Percentiles rank a stretch among this genome's conserved stretches.
phyloP scores from a whole-genome alignment of 495 filamentous ascomycete genomes.

The Podospora didyma region DNA sequence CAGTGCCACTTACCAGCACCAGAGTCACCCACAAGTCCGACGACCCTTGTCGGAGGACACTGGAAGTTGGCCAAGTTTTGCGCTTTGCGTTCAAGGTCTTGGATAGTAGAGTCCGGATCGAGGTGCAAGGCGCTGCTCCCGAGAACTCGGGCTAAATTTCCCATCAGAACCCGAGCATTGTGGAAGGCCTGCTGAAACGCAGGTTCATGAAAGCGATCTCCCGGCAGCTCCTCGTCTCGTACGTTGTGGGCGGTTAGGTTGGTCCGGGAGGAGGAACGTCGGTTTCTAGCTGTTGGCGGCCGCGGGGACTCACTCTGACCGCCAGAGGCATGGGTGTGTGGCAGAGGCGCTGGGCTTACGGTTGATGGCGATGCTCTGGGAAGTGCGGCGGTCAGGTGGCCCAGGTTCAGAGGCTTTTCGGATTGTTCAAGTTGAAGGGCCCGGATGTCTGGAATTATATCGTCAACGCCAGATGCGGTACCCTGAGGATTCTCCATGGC shows the following conservation, averaged over 20 bases:
- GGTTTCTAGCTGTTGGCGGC: too few relatives aligned
- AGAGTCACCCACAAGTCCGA: slow-evolving; percentile 40
- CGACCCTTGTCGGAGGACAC: slow-evolving; percentile 30
- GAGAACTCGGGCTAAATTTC: slow-evolving; percentile 23
- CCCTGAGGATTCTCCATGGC: too few relatives aligned
- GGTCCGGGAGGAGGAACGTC: slow-evolving; percentile 11
- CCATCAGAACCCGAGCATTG: slow-evolving; percentile 23
- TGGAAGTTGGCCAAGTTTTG: slow-evolving; percentile 26
- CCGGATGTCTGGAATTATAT: too few relatives aligned
- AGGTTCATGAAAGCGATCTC: slow-evolving; percentile 28
- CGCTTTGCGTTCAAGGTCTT: slow-evolving; percentile 24
- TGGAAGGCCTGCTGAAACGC: slow-evolving; percentile 30
- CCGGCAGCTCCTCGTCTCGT: slow-evolving; percentile 30
- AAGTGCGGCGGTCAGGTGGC: too few relatives aligned
- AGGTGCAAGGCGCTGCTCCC: slow-evolving; percentile 24
- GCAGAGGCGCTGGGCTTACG: too few relatives aligned
- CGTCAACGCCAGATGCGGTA: too few relatives aligned
- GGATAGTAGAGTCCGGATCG: slow-evolving; percentile 31
- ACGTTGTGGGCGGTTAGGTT: slow-evolving; percentile 21
- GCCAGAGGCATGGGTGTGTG: too few relatives aligned
- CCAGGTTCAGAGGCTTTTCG: too few relatives aligned
- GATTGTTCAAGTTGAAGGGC: too few relatives aligned
- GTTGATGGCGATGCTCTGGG: too few relatives aligned
- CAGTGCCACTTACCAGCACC: slow-evolving; percentile 25
- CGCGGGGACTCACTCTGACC: too few relatives aligned